Percentiles rank a stretch among this genome's conserved stretches.
These are phyloP conservation scores for Triticum timopheevii DNA, from an alignment of 176 grass and related monocot genomes.

Conservation along the genomic window DNA sequence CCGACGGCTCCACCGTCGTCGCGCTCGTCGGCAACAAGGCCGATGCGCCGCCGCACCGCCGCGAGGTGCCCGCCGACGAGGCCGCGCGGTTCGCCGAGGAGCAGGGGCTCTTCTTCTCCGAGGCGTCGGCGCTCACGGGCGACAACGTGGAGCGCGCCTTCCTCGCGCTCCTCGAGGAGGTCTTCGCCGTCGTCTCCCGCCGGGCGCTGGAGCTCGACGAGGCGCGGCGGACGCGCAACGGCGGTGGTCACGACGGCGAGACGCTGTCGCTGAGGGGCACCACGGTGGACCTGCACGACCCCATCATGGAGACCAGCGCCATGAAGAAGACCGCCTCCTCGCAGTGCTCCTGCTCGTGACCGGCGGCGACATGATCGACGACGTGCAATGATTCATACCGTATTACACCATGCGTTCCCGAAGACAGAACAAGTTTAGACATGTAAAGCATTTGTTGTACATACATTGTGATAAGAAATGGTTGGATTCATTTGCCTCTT, in stretches of 20 bases:
- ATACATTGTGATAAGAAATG: background rate
- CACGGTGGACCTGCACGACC: constrained; percentile 40
- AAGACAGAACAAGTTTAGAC: background rate
- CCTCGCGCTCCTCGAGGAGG: constrained; percentile 64
- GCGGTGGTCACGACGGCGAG: background rate
- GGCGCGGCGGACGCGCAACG: constrained; percentile 31
- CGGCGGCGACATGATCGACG: background rate
- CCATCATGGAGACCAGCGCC: constrained; percentile 78
- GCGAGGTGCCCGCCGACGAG: constrained; percentile 55
- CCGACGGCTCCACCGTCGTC: constrained; percentile 61
- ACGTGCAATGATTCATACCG: too few species aligned
- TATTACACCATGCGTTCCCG: too few species aligned
- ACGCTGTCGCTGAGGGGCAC: constrained; percentile 53
- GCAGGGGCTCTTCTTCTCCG: constrained; percentile 72
- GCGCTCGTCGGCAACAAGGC: constrained; percentile 77
- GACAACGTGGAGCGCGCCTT: constrained; percentile 72
- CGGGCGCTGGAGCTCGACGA: constrained; percentile 58
- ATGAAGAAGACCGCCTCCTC: constrained; percentile 45
- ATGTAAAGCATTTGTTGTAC: background rate
- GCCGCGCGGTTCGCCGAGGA: constrained; percentile 59
- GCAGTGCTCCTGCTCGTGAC: constrained; percentile 55
- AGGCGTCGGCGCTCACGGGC: constrained; percentile 65
- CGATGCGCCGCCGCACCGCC: constrained; percentile 41
- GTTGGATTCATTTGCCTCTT: background rate
- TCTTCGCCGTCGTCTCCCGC: constrained; percentile 67